phyloP scores from a whole-genome alignment of 306 rosid genomes.

The Inga laurina region DNA sequence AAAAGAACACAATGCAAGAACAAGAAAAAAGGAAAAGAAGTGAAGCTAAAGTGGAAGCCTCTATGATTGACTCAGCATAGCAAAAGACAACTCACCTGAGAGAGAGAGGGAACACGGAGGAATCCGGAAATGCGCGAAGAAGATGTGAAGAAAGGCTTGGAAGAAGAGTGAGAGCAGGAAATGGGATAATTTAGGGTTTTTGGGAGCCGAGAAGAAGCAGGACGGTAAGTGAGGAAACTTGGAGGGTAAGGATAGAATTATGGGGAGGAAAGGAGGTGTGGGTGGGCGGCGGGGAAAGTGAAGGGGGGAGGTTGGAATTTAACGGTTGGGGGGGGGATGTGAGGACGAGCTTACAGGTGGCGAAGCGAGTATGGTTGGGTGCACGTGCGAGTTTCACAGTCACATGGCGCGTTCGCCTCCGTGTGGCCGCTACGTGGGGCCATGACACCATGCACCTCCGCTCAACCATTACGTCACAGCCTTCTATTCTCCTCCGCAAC shows the following conservation, averaged over 20 bases:
- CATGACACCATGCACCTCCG: not conserved
- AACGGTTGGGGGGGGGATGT: conserved; percentile 26
- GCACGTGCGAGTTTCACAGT: conserved; percentile 18
- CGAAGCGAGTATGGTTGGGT: not conserved
- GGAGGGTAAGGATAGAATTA: conserved; percentile 36
- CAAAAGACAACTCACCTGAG: conserved; percentile 45
- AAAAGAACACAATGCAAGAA: not conserved
- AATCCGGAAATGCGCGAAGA: conserved; percentile 22
- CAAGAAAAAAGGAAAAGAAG: not conserved
- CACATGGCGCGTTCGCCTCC: not conserved
- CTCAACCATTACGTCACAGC: not conserved
- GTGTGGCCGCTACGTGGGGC: not conserved
- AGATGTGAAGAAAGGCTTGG: conserved; percentile 29
- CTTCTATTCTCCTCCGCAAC: no score
- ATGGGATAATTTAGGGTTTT: conserved; percentile 46
- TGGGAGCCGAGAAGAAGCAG: not conserved
- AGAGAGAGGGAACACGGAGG: not conserved
- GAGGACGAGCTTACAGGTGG: conserved; percentile 33
- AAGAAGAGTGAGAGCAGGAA: conserved; percentile 13
- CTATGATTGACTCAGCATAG: conserved; percentile 38
- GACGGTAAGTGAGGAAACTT: conserved; percentile 27
- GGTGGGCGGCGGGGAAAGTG: not conserved
- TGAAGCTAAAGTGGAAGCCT: conserved; percentile 23
- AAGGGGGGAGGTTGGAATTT: conserved; percentile 31
- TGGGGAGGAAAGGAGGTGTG: not conserved